Percentiles rank a stretch among this genome's conserved stretches.
Evolutionary conservation across 108 stramenopile genomes (phyloP).

Genomic region (Mayamaea pseudoterrestris): DNA sequence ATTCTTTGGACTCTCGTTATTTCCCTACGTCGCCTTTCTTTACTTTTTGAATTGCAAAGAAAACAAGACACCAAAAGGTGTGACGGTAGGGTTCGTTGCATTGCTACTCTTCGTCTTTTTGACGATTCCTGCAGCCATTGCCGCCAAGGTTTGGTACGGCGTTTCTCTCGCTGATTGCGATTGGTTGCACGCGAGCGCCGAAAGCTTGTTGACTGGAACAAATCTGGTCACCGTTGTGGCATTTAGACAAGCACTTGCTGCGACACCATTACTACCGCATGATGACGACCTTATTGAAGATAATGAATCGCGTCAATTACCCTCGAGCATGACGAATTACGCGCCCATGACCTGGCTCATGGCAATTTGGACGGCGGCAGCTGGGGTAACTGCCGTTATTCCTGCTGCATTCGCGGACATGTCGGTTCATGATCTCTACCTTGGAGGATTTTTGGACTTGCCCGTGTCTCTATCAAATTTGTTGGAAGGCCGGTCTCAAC

Average conservation of each 20-base stretch:
- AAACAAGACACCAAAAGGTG: constrained; percentile 78
- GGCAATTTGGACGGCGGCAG: constrained; percentile 34
- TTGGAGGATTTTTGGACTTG: constrained; percentile 63
- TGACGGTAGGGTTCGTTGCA: constrained; percentile 80
- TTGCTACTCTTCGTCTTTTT: constrained; percentile 83
- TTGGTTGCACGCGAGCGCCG: constrained; percentile 88
- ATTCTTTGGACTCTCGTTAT: constrained; percentile 79
- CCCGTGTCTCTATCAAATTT: constrained; percentile 17
- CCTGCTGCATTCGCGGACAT: constrained; percentile 42
- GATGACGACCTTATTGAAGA: not conserved
- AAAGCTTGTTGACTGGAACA: constrained; percentile 77
- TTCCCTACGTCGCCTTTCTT: constrained; percentile 88
- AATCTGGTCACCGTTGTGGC: constrained; percentile 80
- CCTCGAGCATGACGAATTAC: constrained; percentile 39
- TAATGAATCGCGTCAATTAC: constrained; percentile 15
- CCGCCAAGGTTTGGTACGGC: constrained; percentile 65
- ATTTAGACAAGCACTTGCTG: constrained; percentile 66
- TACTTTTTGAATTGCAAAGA: constrained; percentile 69
- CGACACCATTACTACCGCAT: constrained; percentile 25
- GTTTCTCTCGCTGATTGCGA: constrained; percentile 86
- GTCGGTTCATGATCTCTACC: constrained; percentile 59
- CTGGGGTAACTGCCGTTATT: constrained; percentile 41
- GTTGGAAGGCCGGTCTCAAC: constrained; percentile 41
- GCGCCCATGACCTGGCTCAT: constrained; percentile 61
- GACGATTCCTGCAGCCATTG: constrained; percentile 89